Conservation (phyloP, 768 basidiomycete species). For the Mycena rosella region DNA sequence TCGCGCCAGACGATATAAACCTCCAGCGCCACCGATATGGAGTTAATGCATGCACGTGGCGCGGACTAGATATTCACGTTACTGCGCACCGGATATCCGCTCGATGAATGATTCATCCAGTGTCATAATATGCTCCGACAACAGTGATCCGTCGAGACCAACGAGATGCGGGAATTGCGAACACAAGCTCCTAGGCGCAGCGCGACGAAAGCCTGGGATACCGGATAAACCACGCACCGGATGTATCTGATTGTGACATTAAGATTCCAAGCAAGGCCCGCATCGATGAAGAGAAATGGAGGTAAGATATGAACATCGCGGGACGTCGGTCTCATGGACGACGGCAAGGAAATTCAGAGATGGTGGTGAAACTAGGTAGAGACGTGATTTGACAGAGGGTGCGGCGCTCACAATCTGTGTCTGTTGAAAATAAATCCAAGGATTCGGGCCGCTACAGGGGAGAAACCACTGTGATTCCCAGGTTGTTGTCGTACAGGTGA, state of each 20-base stretch:
- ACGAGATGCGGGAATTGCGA: background rate
- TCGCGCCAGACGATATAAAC: background rate
- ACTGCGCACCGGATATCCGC: background rate
- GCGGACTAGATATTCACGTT: background rate
- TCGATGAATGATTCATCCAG: background rate
- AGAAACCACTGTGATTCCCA: no score
- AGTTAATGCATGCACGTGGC: background rate
- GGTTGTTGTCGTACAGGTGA: no score
- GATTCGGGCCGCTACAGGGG: no score
- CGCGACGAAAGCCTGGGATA: no score
- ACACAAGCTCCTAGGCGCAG: background rate
- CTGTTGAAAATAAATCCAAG: no score
- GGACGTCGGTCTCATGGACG: background rate
- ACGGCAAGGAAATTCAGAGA: background rate
- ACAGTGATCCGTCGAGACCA: background rate
- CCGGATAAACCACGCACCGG: no score
- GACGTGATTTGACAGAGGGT: no score
- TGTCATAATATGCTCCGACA: background rate
- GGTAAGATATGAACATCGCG: background rate
- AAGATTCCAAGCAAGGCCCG: background rate
- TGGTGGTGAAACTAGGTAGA: background rate
- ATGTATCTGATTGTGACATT: no score
- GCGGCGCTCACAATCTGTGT: no score
- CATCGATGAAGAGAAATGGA: background rate
- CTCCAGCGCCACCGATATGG: background rate